Evolutionary conservation across 768 basidiomycete species (phyloP).

Genomic region (Pulveroboletus ravenelii): DNA sequence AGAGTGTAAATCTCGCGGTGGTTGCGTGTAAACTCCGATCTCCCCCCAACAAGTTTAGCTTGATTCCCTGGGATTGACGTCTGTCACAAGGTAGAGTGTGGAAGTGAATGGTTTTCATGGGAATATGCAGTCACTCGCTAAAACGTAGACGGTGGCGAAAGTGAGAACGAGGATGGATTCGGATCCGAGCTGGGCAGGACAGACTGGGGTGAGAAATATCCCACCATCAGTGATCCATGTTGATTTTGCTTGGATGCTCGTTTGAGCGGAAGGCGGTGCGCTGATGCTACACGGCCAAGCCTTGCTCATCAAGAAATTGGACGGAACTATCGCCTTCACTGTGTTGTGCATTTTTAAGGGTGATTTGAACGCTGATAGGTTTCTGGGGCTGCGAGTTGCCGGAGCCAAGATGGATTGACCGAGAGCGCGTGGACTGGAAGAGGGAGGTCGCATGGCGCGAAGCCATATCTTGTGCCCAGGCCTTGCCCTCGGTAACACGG

Average conservation of each 20-base stretch:
- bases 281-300: neutral
- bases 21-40: no score
- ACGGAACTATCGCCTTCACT: neutral
- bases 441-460: constrained; percentile 1
- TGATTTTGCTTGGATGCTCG: neutral
- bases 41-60: no score
- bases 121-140: neutral
- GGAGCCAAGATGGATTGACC: constrained; percentile 1
- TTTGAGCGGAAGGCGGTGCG: neutral
- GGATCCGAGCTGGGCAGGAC: no score
- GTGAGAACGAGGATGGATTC: neutral
- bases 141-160: neutral
- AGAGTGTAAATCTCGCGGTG: neutral
- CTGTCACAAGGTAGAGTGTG: neutral
- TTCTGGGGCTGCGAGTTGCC: neutral
- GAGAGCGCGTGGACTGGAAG: constrained; percentile 11
- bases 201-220: no score
- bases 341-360: constrained; percentile 5
- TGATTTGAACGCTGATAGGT: constrained; percentile 14
- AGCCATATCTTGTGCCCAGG: constrained; percentile 31
- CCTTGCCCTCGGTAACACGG: constrained; percentile 43
- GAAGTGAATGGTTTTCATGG: neutral
- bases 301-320: constrained; percentile 8
- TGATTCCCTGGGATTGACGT: neutral
- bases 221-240: neutral